A percentile compares a stretch with the other conserved stretches of the same genome.
Evolutionary conservation across 192 early-diverging fungal species (phyloP).

Genomic region (Rhizoclosmatium globosum): DNA sequence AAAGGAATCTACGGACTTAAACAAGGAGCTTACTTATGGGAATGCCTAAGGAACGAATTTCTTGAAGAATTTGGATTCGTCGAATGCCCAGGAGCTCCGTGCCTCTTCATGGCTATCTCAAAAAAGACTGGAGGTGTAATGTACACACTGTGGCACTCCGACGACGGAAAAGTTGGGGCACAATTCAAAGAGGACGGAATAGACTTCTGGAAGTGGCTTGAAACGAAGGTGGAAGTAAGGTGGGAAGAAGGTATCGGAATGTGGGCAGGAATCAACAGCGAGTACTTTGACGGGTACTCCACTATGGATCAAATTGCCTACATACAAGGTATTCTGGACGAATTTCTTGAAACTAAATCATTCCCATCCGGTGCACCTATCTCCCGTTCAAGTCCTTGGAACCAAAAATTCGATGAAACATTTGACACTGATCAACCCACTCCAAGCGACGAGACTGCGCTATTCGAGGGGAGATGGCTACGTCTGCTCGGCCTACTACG

Average conservation of each 20-base stretch:
- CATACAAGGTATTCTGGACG: neutral
- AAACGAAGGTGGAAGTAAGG: neutral
- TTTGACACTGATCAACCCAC: constrained; percentile 1
- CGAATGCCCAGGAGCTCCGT: neutral
- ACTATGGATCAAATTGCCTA: constrained; percentile 5
- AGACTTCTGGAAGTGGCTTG: neutral
- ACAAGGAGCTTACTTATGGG: neutral
- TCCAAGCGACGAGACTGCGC: neutral
- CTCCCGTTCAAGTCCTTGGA: neutral
- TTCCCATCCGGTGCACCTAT: neutral
- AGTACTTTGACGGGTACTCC: neutral
- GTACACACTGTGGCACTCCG: neutral
- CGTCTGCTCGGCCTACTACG: neutral
- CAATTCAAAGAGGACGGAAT: neutral
- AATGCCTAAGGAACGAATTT: neutral
- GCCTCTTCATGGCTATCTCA: neutral
- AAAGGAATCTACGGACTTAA: neutral
- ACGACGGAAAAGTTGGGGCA: neutral
- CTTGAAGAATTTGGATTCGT: neutral
- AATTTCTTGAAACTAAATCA: neutral
- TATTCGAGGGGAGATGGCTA: neutral
- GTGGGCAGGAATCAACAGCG: constrained; percentile 3
- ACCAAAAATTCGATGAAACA: neutral
- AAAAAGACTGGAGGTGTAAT: neutral
- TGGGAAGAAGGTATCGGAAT: too few species aligned